These are phyloP conservation scores for Vitis hybrid DNA, from an alignment of 177 flowering plant genomes.

Conservation along the genomic window DNA sequence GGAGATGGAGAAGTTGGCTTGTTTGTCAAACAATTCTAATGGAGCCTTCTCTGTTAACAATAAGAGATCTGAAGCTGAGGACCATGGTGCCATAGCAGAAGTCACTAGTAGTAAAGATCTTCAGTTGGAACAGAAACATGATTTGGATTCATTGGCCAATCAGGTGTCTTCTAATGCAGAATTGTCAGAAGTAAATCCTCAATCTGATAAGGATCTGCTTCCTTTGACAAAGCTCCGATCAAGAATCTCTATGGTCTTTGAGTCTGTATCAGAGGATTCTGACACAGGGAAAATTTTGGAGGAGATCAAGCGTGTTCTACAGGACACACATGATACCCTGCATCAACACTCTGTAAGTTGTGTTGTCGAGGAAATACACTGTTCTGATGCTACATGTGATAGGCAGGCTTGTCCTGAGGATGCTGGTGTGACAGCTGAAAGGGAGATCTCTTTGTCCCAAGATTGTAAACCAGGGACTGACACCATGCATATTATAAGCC, in stretches of 20 bases:
- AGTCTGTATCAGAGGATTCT: slow-evolving; percentile 48
- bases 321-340: slow-evolving; percentile 42
- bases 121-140: slow-evolving; percentile 20
- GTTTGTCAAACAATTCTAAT: slow-evolving; percentile 52
- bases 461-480: slow-evolving; percentile 21
- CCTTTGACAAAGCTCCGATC: slow-evolving; percentile 46
- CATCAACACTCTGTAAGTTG: slow-evolving; percentile 33
- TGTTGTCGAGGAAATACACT: slow-evolving; percentile 28
- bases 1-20: slow-evolving; percentile 97
- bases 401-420: slow-evolving; percentile 31
- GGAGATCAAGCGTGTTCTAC: slow-evolving; percentile 49
- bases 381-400: slow-evolving; percentile 29
- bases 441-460: slow-evolving; percentile 26
- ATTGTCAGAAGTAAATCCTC: slow-evolving; percentile 11
- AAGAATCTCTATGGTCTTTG: slow-evolving; percentile 49
- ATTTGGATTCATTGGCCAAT: slow-evolving; percentile 13
- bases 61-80: slow-evolving; percentile 29
- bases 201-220: slow-evolving; percentile 20
- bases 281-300: slow-evolving; percentile 49
- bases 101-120: slow-evolving; percentile 23
- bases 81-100: slow-evolving; percentile 19
- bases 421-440: slow-evolving; percentile 28
- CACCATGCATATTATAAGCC: slow-evolving; percentile 13
- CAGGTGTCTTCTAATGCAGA: slow-evolving; percentile 15
- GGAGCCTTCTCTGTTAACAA: slow-evolving; percentile 28